Evolutionary conservation across 2,329 filamentous ascomycete genomes (phyloP).

Genomic region (Cadophora luteo-olivacea): DNA sequence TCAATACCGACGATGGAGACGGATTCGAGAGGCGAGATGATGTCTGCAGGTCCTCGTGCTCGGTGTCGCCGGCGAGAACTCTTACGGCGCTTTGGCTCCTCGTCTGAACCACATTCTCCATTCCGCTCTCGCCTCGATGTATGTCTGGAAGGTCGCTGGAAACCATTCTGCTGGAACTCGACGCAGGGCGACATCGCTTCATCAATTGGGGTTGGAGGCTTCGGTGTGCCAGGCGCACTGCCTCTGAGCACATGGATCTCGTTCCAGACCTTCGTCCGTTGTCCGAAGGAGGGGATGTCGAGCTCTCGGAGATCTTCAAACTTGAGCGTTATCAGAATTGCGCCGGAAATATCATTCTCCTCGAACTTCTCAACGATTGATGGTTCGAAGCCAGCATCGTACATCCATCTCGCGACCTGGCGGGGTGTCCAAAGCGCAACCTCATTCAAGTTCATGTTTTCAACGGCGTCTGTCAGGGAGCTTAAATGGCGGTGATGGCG

Average conservation of each 20-base stretch:
- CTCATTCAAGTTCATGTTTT: conserved; percentile 62
- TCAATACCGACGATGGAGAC: conserved; percentile 93
- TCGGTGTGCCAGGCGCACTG: conserved; percentile 56
- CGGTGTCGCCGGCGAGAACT: conserved; percentile 38
- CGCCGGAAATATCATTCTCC: conserved; percentile 89
- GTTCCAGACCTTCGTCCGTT: conserved; percentile 80
- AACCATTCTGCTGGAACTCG: conserved; percentile 26
- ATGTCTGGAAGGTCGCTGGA: conserved; percentile 32
- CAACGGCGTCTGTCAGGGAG: conserved; percentile 62
- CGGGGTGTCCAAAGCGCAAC: conserved; percentile 74
- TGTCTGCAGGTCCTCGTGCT: conserved; percentile 56
- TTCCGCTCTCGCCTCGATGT: conserved; percentile 32
- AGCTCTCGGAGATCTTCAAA: conserved; percentile 87
- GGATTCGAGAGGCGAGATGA: conserved; percentile 80
- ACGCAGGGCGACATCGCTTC: conserved; percentile 53
- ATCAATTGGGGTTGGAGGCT: conserved; percentile 66
- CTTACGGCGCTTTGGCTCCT: conserved; percentile 40
- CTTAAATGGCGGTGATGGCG: conserved; percentile 52
- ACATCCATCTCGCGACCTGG: conserved; percentile 87
- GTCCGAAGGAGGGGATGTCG: conserved; percentile 81
- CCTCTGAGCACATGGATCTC: conserved; percentile 75
- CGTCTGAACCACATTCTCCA: conserved; percentile 37
- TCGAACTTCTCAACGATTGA: conserved; percentile 83
- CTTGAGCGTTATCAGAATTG: conserved; percentile 87
- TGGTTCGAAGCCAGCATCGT: conserved; percentile 79